Conservation (phyloP, 257 asterid genomes). For the Echium plantagineum region DNA sequence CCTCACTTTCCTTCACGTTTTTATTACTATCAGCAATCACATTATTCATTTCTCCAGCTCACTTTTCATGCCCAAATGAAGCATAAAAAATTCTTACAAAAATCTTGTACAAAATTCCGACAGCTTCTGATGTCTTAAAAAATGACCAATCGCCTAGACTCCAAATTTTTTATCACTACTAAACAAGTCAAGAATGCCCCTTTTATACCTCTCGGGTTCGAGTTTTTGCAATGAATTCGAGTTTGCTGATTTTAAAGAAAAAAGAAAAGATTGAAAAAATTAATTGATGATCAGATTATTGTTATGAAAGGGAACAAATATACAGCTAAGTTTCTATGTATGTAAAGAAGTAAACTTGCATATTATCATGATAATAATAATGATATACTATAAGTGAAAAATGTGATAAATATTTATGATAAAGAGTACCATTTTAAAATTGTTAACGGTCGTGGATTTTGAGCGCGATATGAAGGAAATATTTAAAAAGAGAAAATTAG, state of each 20-base stretch:
- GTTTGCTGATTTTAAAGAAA: too few relatives aligned
- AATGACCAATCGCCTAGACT: too few relatives aligned
- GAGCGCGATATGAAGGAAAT: conserved; percentile 58
- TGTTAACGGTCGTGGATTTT: conserved; percentile 68
- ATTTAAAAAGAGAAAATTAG: conserved; percentile 29
- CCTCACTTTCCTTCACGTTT: conserved; percentile 25
- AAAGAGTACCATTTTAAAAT: conserved; percentile 9
- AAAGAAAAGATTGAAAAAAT: too few relatives aligned
- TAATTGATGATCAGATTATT: background rate
- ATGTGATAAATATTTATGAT: background rate
- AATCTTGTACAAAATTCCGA: too few relatives aligned
- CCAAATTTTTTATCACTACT: too few relatives aligned
- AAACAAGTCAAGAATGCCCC: too few relatives aligned
- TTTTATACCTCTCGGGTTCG: too few relatives aligned
- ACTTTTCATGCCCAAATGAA: conserved; percentile 26
- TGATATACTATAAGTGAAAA: background rate
- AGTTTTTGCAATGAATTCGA: too few relatives aligned
- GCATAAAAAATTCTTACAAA: too few relatives aligned
- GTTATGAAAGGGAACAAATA: background rate
- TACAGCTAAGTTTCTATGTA: background rate
- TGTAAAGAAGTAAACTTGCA: conserved; percentile 4
- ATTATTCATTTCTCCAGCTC: conserved; percentile 49
- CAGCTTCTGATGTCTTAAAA: too few relatives aligned
- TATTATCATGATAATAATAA: background rate
- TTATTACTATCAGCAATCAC: conserved; percentile 60